Base-by-base conservation (phyloP, 169 alveolate species). In the Plasmodium ovale region DNA sequence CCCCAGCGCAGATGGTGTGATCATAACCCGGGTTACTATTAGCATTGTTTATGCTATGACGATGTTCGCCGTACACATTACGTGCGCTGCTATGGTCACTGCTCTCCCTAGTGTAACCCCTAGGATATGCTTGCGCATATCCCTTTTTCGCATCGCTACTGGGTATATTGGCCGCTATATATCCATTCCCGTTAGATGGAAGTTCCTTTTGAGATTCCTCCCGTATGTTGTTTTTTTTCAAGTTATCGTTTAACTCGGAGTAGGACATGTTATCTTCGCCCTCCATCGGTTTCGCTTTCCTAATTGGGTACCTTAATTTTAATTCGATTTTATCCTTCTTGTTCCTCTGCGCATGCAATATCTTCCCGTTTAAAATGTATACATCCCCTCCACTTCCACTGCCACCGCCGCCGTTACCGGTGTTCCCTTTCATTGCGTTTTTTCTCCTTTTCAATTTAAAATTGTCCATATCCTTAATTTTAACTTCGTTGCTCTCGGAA, bases 381-480 rank as follows among this genome's bases (percentile, higher is more conserved):
- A 67, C 82, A 64, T 82, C 90, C 7, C 65, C 90, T n/a, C 90
- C 90, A 82, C 65, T 82, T 39, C 64, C 14, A 33, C 64, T 56
- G 31, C 65, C 64, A 33, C 51, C 82, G 49, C 65, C 90, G 3
- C 65, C 90, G 25, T 65, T 65, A 25, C 51, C 51, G 1, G 27
- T 64, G 6, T 65, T 62, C 47, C 44, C 72, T 58, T 82, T 65
- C 29, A 42, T n/a, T 9, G 27, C 42, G 42, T 44, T 64, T 82
- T 82, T 82, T 56, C 49, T 82, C 58, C 44, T 82, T 82, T 65
- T 82, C 29, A 82, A 35, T 67, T 64, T 82, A 7, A 39, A 9
- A 6, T 47, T 47, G 3, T 29, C 82, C 21, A 82, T 44, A 65
- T 64, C 33, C 53, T 82, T 82, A 51, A 51, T 82, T 65, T 65